phyloP scores from a whole-genome alignment of 1,284 basidiomycete species.

The Trametes hirsuta region DNA sequence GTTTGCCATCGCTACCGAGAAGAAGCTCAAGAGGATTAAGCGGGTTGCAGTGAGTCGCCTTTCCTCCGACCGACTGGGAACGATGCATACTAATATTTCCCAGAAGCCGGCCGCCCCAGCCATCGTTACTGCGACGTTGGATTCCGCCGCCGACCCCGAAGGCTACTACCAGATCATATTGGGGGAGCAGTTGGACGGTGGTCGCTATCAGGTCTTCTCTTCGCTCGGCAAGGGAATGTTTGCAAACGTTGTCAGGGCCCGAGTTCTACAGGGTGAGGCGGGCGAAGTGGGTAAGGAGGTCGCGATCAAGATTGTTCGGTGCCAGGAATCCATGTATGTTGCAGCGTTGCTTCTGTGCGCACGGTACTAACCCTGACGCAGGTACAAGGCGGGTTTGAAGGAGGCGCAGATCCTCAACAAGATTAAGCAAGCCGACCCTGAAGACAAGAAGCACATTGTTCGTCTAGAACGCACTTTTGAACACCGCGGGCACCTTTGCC shows the following conservation, averaged over 20 bases:
- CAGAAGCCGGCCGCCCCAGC: slow-evolving; percentile 62
- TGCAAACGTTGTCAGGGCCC: slow-evolving; percentile 92
- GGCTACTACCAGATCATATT: slow-evolving; percentile 96
- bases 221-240: slow-evolving; percentile 99
- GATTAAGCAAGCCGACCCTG: slow-evolving; percentile 87
- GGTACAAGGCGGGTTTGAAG: slow-evolving; percentile 95
- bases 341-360: not conserved
- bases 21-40: slow-evolving; percentile 63
- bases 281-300: slow-evolving; percentile 80
- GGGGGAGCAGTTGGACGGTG: slow-evolving; percentile 92
- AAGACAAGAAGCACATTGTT: slow-evolving; percentile 96
- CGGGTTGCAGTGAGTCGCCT: slow-evolving; percentile 50
- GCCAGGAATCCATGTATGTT: slow-evolving; percentile 96
- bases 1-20: slow-evolving; percentile 75
- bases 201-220: slow-evolving; percentile 93
- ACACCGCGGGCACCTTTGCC: slow-evolving; percentile 93
- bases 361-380: slow-evolving; percentile 34
- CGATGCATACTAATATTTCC: slow-evolving; percentile 7
- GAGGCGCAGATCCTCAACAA: slow-evolving; percentile 90
- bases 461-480: slow-evolving; percentile 93
- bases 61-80: not conserved
- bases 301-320: slow-evolving; percentile 96
- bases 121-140: slow-evolving; percentile 69
- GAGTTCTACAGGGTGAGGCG: slow-evolving; percentile 74
- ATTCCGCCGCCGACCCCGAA: slow-evolving; percentile 84